Base-by-base conservation (phyloP, 2,329 filamentous ascomycete species). In the Sporothrix euskadiensis region DNA sequence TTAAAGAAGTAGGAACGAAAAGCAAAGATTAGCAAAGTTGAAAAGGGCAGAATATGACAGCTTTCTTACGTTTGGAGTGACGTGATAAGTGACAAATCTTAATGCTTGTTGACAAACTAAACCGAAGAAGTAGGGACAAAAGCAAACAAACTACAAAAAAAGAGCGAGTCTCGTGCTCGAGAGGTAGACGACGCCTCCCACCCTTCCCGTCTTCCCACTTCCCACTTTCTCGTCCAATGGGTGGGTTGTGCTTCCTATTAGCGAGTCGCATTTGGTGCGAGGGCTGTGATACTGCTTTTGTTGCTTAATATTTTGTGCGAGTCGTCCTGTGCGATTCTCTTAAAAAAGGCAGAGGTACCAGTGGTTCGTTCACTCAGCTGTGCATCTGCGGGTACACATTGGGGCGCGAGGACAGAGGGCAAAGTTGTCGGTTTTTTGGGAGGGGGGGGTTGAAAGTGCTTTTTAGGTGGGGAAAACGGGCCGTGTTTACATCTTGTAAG, bases 291-390 rank as follows among this genome's bases (percentile, higher is more conserved):
- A 41, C 7, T 44, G 19, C 8, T 41, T 35, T 35, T 19, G 30
- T 35, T 35, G 56, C 56, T 59, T 59, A 35, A 35, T 16, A 41
- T 59, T 63, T 65, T 44, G 59, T 65, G 59, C 35, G 59, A 44
- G 59, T 44, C 35, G n/a, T 26, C 19, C 5, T 26, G n/a, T 44
- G 19, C 12, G 4, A 44, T 44, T 22, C 2, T 14, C 9, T 30
- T 26, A 30, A 12, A 9, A 3, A 26, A 26, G 12, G 5, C 7
- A 4, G 26, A 65, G 14, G 14, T 8, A 22, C 59, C 35, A 65
- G 12, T 65, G 9, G 19, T 14, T 65, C 35, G 35, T 65, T 26
- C 10, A 32, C n/a, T 41, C 56, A 35, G 56, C 8, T 19, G 59
- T 65, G 35, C 19, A 16, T 26, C 35, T 26, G 26, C 26, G 26